Base-by-base conservation (phyloP, 306 rosid genomes). In the Gynostemma pentaphyllum region DNA sequence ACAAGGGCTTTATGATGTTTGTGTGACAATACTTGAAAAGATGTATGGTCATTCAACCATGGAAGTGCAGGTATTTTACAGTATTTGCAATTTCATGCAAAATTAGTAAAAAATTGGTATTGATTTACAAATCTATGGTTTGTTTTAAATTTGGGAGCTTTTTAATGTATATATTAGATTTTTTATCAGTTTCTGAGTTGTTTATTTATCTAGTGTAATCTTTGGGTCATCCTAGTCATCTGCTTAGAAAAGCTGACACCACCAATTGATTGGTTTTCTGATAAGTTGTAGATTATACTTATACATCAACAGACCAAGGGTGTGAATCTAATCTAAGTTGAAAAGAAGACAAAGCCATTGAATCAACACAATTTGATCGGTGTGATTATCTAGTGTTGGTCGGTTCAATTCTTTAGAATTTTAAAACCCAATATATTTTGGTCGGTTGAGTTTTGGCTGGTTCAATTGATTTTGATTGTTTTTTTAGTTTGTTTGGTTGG, bases 41-140 rank as follows among this genome's bases (percentile, higher is more conserved):
- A 81, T 94, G 88, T 94, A 94, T 45, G 99, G 99, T 50, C 96
- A 86, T 78, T 75, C 94, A 53, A 88, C 97, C 68, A 94, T 94
- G 99, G 99, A 94, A 83, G 99, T 89, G 72, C 99, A 94, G 99
- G 99, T 94, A 82, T 64, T 71, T 3, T 15, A 45, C 34, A 51
- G 36, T 29, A 5, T 64, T 10, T 19, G 16, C 48, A 21, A 36
- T 41, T 40, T 60, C 19, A 21, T 36, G 9, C 0, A 28, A 60
- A 11, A 46, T 53, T n/a, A 24, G 40, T 6, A 40, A 29, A 53
- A 28, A 28, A 6, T 37, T 23, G 7, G 65, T 32, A 36, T 12
- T 19, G 12, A 46, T 59, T 19, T 32, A 34, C 64, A 36, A 18
- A 10, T 51, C 36, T 26, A 27, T 51, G 32, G 36, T 51, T 24